Conservation (phyloP, 352 stramenopile genomes). For the Elongisporangium senticosum region DNA sequence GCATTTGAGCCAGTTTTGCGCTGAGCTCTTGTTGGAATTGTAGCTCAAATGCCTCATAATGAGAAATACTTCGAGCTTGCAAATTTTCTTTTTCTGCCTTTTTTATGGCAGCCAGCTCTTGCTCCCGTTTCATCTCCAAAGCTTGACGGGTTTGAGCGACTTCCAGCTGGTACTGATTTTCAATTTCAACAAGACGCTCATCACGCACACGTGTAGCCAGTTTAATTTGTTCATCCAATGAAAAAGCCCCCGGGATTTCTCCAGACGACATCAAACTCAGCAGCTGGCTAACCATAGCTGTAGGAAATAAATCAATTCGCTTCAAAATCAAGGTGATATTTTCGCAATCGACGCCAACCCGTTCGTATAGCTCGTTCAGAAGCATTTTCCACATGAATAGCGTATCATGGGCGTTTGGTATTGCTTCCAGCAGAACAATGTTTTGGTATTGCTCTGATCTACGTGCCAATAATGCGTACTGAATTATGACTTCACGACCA, state of each 20-base stretch:
- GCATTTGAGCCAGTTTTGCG: conserved; percentile 29
- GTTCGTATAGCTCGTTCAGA: conserved; percentile 42
- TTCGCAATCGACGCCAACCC: conserved; percentile 43
- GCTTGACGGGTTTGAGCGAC: conserved; percentile 25
- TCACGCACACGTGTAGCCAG: conserved; percentile 54
- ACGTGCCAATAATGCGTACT: conserved; percentile 20
- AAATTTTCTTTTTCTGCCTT: conserved; percentile 30
- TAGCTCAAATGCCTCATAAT: conserved; percentile 33
- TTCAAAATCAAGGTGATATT: conserved; percentile 59
- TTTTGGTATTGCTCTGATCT: conserved; percentile 12
- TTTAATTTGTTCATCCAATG: conserved; percentile 61
- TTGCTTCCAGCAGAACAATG: conserved; percentile 5
- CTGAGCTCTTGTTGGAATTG: conserved; percentile 19
- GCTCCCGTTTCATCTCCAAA: conserved; percentile 22
- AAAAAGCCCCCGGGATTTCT: conserved; percentile 53
- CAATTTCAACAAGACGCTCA: conserved; percentile 51
- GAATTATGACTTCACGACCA: conserved; percentile 32
- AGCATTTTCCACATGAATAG: conserved; percentile 31
- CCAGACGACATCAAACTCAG: conserved; percentile 43
- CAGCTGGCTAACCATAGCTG: conserved; percentile 30
- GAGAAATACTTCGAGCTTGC: conserved; percentile 9
- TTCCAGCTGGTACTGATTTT: conserved; percentile 24
- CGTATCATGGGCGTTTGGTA: not conserved
- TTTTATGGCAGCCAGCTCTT: conserved; percentile 15
- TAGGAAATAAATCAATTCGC: conserved; percentile 31